These are phyloP conservation scores for Penicillium griseofulvum DNA, from an alignment of 2,329 filamentous ascomycete species.

Conservation along the genomic window DNA sequence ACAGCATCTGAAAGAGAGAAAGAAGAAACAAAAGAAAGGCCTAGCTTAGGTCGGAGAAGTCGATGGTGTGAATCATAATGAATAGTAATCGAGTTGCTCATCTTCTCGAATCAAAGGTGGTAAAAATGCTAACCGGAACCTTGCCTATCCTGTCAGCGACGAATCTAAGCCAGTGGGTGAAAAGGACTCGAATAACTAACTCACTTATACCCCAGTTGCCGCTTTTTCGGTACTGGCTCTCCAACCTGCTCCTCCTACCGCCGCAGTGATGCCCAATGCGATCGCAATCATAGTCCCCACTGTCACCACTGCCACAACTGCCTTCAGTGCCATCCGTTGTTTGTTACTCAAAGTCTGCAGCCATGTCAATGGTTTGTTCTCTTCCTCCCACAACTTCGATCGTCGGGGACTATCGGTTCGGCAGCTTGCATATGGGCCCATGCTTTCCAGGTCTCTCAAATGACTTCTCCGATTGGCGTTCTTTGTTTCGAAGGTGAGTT, in stretches of 20 bases:
- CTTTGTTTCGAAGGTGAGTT: constrained; percentile 27
- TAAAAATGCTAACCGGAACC: neutral
- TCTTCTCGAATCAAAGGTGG: neutral
- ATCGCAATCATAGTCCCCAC: constrained; percentile 46
- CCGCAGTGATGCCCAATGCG: constrained; percentile 45
- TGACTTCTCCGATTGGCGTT: constrained; percentile 13
- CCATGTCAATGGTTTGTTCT: constrained; percentile 36
- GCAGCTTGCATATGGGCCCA: constrained; percentile 16
- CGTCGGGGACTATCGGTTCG: constrained; percentile 22
- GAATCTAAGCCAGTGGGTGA: neutral
- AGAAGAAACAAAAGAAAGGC: neutral
- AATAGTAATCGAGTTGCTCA: neutral
- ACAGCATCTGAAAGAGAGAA: neutral
- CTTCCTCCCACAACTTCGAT: constrained; percentile 36
- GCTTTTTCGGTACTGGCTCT: constrained; percentile 34
- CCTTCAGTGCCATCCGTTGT: constrained; percentile 41
- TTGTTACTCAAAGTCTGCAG: constrained; percentile 34
- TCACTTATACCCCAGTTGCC: constrained; percentile 22
- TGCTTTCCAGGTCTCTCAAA: constrained; percentile 36
- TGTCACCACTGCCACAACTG: constrained; percentile 41
- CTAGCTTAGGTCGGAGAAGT: neutral
- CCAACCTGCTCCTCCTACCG: constrained; percentile 47
- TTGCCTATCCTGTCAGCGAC: neutral
- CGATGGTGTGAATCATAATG: neutral
- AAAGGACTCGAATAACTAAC: constrained; percentile 10